Conservation (phyloP, 148 eudicot genomes). For the Hydrangea macrophylla region DNA sequence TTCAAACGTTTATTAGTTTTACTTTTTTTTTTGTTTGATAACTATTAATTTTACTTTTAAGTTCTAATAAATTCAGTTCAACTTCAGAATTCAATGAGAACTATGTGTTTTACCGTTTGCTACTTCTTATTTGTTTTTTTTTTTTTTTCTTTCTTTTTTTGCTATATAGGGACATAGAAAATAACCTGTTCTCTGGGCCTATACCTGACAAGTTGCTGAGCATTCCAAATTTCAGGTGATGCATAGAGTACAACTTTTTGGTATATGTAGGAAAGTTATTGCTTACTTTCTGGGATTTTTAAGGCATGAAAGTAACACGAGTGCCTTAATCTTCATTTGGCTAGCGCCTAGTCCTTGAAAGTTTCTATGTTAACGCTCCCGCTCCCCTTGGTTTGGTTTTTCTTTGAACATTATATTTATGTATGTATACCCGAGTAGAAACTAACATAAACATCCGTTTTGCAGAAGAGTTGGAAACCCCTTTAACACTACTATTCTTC, state of each 20-base stretch:
- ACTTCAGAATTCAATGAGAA: neutral
- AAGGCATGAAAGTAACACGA: neutral
- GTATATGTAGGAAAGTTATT: neutral
- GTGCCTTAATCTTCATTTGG: neutral
- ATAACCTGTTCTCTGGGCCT: constrained; percentile 91
- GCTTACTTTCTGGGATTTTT: neutral
- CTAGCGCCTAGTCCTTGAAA: neutral
- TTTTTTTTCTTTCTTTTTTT: neutral
- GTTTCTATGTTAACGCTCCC: neutral
- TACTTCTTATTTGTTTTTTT: neutral
- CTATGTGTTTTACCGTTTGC: neutral
- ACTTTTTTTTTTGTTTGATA: too few species aligned
- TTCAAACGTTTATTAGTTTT: neutral
- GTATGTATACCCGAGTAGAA: neutral
- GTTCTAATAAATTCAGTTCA: neutral
- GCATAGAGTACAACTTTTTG: neutral
- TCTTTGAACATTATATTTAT: neutral
- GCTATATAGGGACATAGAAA: constrained; percentile 65
- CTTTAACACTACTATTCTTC: constrained; percentile 64
- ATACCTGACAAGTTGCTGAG: constrained; percentile 64
- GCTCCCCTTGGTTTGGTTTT: neutral
- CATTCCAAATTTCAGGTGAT: constrained; percentile 83
- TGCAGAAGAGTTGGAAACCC: constrained; percentile 85
- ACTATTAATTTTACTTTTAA: too few species aligned
- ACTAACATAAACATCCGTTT: constrained; percentile 8